Base-by-base conservation (phyloP, 2,329 filamentous ascomycete species). In the Verticillium nubilum region DNA sequence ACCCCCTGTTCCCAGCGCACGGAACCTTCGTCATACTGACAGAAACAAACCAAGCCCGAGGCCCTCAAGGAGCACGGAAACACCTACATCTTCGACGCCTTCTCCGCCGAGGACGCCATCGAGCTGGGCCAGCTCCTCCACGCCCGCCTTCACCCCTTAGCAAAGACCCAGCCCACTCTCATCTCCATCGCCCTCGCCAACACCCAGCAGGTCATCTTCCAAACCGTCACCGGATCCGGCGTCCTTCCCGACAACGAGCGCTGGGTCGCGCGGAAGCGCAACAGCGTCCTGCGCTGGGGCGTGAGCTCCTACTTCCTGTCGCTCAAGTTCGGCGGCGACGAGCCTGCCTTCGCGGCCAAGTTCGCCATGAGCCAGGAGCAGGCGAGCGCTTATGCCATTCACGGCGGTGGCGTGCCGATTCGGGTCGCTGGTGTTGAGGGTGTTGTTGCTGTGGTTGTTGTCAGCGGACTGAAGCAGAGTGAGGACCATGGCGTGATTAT, bases 401-500 rank as follows among this genome's bases (percentile, higher is more conserved):
- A 93, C 72, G 91, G 91, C 0, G 91, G 91, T 25, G 91, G 81
- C 0, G 85, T 91, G 63, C 91, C 91, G 0, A 82, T 94, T 31
- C 80, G 85, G 7, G 90, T 94, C 6, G 76, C 76, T 58, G 88
- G 88, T 0, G 88, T 93, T 1, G 90, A 93, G 74, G 90, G 90
- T 0, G 75, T 92, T 3, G 86, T 92, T 9, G 90, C 84, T 0
- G 86, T 91, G 1, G 85, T 92, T 26, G 85, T 92, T 19, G 88
- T 94, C 1, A 89, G 86, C 68, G 91, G 90, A 4, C 72, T 94
- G 71, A 88, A 86, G 76, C 88, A 92, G 73, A 80, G 90, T 66
- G 83, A 92, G 75, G 90, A 93, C 72, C 91, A 95, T 72, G 85
- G 85, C 9, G 83, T 92, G 37, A 86, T 94, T 67, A 82, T 90